Evolutionary conservation across 2,329 filamentous ascomycete species (phyloP).

Genomic region (Alternaria longipes): DNA sequence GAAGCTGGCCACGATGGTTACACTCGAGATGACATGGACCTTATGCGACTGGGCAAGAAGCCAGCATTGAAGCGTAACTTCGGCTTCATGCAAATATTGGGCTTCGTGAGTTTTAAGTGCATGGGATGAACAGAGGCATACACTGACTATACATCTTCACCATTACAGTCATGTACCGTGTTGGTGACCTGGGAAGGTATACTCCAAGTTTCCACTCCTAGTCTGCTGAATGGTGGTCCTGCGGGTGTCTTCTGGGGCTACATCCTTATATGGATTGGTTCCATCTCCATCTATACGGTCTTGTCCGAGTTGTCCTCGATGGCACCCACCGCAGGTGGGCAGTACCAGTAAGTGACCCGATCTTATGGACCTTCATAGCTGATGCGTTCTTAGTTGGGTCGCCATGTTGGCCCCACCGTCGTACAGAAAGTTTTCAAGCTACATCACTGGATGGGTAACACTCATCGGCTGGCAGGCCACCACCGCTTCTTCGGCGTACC

Average conservation of each 20-base stretch:
- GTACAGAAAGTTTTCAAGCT: slow-evolving; percentile 21
- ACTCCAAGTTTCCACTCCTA: slow-evolving; percentile 8
- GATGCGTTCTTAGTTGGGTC: slow-evolving; percentile 11
- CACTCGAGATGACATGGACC: slow-evolving; percentile 9
- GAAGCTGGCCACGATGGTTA: not conserved
- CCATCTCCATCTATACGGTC: slow-evolving; percentile 20
- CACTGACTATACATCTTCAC: slow-evolving; percentile 5
- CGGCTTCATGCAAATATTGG: slow-evolving; percentile 20
- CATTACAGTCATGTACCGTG: slow-evolving; percentile 2
- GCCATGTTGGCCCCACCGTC: slow-evolving; percentile 55
- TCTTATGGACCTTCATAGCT: not conserved
- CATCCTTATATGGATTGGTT: slow-evolving; percentile 22
- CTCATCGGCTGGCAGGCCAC: slow-evolving; percentile 27
- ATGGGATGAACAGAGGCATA: not conserved
- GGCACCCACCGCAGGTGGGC: slow-evolving; percentile 24
- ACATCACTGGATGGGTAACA: slow-evolving; percentile 24
- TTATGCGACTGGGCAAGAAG: slow-evolving; percentile 18
- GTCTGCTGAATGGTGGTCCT: slow-evolving; percentile 24
- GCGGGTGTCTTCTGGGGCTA: slow-evolving; percentile 22
- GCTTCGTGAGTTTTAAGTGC: not conserved
- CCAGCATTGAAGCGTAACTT: slow-evolving; percentile 23
- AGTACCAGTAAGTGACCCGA: slow-evolving; percentile 16
- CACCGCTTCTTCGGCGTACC: slow-evolving; percentile 9
- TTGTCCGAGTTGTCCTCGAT: slow-evolving; percentile 29
- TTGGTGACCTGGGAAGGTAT: slow-evolving; percentile 19